These are phyloP conservation scores for Coprinopsis sp. DNA, from an alignment of 768 basidiomycete genomes.

Conservation along the genomic window DNA sequence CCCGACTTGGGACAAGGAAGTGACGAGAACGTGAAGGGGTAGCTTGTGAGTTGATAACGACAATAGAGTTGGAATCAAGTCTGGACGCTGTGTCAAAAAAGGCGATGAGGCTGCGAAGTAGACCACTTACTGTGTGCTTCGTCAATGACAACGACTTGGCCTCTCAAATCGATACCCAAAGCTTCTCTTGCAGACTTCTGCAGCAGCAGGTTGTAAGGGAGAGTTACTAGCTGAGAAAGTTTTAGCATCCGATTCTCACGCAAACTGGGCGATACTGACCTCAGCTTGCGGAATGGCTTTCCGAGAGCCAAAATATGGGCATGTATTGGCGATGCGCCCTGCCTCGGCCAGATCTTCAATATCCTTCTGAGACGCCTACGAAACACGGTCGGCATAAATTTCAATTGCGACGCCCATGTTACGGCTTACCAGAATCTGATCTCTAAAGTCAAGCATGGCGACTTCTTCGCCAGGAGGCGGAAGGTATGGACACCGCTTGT, in stretches of 20 bases:
- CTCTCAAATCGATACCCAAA: slow-evolving; percentile 77
- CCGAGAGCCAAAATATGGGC: slow-evolving; percentile 92
- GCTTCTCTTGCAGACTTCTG: slow-evolving; percentile 81
- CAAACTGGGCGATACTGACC: slow-evolving; percentile 36
- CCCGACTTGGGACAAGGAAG: slow-evolving; percentile 70
- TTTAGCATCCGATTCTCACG: not conserved
- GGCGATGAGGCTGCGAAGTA: not conserved
- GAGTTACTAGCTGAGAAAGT: slow-evolving; percentile 64
- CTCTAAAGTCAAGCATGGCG: slow-evolving; percentile 76
- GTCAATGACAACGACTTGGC: slow-evolving; percentile 87
- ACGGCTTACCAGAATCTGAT: slow-evolving; percentile 70
- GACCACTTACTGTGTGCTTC: slow-evolving; percentile 86
- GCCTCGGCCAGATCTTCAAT: slow-evolving; percentile 85
- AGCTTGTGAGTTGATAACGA: slow-evolving; percentile 76
- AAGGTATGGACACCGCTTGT: slow-evolving; percentile 70
- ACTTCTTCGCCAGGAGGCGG: slow-evolving; percentile 66
- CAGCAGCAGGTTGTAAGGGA: slow-evolving; percentile 91
- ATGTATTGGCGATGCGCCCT: slow-evolving; percentile 66
- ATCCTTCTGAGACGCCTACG: slow-evolving; percentile 89
- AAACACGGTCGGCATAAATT: slow-evolving; percentile 3
- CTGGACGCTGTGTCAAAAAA: slow-evolving; percentile 32
- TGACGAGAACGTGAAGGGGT: slow-evolving; percentile 47
- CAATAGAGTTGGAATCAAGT: slow-evolving; percentile 85
- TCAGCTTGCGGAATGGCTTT: slow-evolving; percentile 88
- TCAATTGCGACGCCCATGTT: not conserved